Percentiles rank a stretch among this genome's conserved stretches.
phyloP scores from a whole-genome alignment of 192 early-diverging fungal genomes.

The Coemansia sp. region DNA sequence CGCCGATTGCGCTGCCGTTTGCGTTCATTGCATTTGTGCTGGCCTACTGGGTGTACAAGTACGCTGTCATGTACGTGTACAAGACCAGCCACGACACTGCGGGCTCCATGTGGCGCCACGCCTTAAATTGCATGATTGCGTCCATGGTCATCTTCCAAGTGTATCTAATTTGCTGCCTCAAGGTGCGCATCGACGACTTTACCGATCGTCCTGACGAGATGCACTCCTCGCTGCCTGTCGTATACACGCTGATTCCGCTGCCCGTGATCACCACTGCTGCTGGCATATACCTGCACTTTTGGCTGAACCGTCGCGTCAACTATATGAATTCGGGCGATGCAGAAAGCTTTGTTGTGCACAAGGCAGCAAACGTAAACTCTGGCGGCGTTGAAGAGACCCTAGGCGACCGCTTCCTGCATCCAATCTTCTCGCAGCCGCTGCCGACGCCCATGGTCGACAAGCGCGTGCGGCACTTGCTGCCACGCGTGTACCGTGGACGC shows the following conservation, averaged over 20 bases:
- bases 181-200: constrained; percentile 57
- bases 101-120: constrained; percentile 68
- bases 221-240: constrained; percentile 40
- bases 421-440: constrained; percentile 61
- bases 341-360: constrained; percentile 31
- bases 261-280: constrained; percentile 59
- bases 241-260: constrained; percentile 59
- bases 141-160: constrained; percentile 69
- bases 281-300: constrained; percentile 54
- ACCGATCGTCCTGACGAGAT: constrained; percentile 40
- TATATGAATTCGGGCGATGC: constrained; percentile 58
- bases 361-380: constrained; percentile 18
- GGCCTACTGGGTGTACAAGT: constrained; percentile 70
- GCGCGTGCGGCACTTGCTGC: constrained; percentile 63
- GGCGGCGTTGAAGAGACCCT: constrained; percentile 37
- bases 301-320: constrained; percentile 57
- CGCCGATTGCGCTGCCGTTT: constrained; percentile 69
- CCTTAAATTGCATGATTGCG: constrained; percentile 67
- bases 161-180: constrained; percentile 62
- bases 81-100: constrained; percentile 69
- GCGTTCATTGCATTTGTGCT: constrained; percentile 63
- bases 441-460: constrained; percentile 70
- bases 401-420: constrained; percentile 66
- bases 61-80: constrained; percentile 76
- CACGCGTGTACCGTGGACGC: constrained; percentile 60